These are phyloP conservation scores for Monoraphidium neglectum DNA, from an alignment of 139 green algal species.

Conservation along the genomic window DNA sequence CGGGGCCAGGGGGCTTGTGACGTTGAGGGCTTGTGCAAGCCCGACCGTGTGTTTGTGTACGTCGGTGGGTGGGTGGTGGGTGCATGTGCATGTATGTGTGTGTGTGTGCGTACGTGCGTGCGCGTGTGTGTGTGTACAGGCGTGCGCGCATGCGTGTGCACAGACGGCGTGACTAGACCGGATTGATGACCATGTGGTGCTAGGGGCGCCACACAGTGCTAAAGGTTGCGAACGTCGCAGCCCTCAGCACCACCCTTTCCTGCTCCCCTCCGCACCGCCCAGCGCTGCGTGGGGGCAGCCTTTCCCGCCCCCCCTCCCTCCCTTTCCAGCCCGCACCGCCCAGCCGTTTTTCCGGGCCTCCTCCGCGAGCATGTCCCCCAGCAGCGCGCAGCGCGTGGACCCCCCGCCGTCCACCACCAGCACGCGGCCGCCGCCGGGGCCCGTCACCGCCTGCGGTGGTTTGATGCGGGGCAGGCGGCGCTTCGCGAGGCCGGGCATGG, in stretches of 20 bases:
- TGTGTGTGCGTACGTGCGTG: background rate
- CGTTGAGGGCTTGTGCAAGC: background rate
- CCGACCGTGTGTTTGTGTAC: background rate
- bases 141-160: background rate
- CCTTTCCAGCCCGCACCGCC: conserved; percentile 30
- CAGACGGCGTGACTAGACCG: too few species aligned
- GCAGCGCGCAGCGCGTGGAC: conserved; percentile 84
- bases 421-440: conserved; percentile 78
- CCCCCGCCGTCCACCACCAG: conserved; percentile 93
- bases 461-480: too few species aligned
- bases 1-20: background rate
- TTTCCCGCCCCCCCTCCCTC: too few species aligned
- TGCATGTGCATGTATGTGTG: background rate
- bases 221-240: too few species aligned
- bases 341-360: conserved; percentile 91
- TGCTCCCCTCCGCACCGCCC: too few species aligned
- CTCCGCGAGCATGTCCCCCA: conserved; percentile 92
- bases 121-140: background rate
- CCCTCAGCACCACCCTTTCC: too few species aligned
- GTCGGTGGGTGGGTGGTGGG: background rate
- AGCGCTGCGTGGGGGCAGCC: too few species aligned
- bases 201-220: too few species aligned
- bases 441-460: conserved; percentile 65
- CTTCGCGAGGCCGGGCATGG: too few species aligned
- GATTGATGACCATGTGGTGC: too few species aligned